These are phyloP conservation scores for Xylaria multiplex DNA, from an alignment of 2,329 filamentous ascomycete genomes.

Conservation along the genomic window DNA sequence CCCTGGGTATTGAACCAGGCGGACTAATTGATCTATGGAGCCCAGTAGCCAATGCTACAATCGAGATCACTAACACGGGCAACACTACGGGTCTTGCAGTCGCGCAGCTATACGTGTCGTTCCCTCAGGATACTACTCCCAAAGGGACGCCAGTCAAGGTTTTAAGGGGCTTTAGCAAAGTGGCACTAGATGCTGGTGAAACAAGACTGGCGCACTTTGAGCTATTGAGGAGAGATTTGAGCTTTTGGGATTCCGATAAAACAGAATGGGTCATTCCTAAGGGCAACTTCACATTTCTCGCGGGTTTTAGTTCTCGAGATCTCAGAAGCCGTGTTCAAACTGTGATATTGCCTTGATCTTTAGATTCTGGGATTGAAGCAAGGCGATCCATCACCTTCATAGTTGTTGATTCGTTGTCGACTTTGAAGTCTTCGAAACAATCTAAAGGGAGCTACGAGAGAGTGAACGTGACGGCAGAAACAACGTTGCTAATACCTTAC, in stretches of 20 bases:
- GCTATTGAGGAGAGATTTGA: slow-evolving; percentile 59
- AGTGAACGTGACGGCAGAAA: no score
- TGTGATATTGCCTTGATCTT: neutral
- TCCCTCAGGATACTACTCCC: slow-evolving; percentile 52
- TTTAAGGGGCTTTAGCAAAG: slow-evolving; percentile 64
- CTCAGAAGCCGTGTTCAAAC: slow-evolving; percentile 14
- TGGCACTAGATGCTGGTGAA: slow-evolving; percentile 55
- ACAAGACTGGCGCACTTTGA: slow-evolving; percentile 55
- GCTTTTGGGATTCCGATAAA: slow-evolving; percentile 58
- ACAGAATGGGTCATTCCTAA: slow-evolving; percentile 53
- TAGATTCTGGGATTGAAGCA: neutral
- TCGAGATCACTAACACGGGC: slow-evolving; percentile 63
- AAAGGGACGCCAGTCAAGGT: slow-evolving; percentile 59
- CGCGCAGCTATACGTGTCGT: slow-evolving; percentile 64
- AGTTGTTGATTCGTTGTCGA: neutral
- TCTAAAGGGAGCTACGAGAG: no score
- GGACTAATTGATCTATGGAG: slow-evolving; percentile 66
- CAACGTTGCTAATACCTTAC: no score
- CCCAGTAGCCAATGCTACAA: slow-evolving; percentile 58
- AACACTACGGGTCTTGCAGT: slow-evolving; percentile 59
- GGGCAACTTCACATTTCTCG: slow-evolving; percentile 38
- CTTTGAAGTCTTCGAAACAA: neutral
- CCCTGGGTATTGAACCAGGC: slow-evolving; percentile 57
- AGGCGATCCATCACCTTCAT: no score
- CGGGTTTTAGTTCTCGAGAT: slow-evolving; percentile 40